Evolutionary conservation across 345 rosid genomes (phyloP), one percentile per base, ranked within the genome.

Genomic region (Eucalyptus polyanthemos): DNA sequence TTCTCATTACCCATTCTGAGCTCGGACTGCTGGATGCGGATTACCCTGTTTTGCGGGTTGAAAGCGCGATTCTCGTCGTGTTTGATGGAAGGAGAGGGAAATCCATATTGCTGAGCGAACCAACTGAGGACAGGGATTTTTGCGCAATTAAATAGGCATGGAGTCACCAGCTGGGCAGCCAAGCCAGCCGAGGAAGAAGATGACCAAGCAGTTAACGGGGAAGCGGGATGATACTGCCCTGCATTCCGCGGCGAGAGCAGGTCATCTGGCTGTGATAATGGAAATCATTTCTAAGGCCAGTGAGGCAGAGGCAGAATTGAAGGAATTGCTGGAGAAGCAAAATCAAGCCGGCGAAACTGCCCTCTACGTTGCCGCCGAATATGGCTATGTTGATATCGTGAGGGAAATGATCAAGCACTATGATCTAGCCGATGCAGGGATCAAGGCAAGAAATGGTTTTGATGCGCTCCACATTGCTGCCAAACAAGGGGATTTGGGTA

Each of bases 381-480:
- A 94, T 76, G 98, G 99, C 49, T 91, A 95, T 86, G 95, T 94
- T 40, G 96, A 95, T 89, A 89, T 97, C 86, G 96, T 97, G 22
- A 93, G 95, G 87, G 97, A 94, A 94, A 94, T 98, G 98, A 96
- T 98, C 51, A 92, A 93, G 15, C 93, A 93, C 90, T 97, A 95
- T 88, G 97, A 97, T 92, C 96, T 98, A 72, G 90, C 92, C 31
- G 92, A 93, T 51, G 98, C 98, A 80, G 95, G 96, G 37, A 97
- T 95, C 94, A 98, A 94, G 93, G 99, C 99, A 16, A 93, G 96
- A 88, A 98, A 98, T 42, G 99, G 99, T 2, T 98, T 96, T 50
- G 99, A 98, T 90, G 99, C 99, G 37, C 94, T 98, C 88, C 99
- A 97, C 91, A 95, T 97, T 91, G 99, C 99, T 90, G 98, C 99